Base-by-base conservation (phyloP, 1,284 basidiomycete genomes). In the Puccinia sorghi region DNA sequence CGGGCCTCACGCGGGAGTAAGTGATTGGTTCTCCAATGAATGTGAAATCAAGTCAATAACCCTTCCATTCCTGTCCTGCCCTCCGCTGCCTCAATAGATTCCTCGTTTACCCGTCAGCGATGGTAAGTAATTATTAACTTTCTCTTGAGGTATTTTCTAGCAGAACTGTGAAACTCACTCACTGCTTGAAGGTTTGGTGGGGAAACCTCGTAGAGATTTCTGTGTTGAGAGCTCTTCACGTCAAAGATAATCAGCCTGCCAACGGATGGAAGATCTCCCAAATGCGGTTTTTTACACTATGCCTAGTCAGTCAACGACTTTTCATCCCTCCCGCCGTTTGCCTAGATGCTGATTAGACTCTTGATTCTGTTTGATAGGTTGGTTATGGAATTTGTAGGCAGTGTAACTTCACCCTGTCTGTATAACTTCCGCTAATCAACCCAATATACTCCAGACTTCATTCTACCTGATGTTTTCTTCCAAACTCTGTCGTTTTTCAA, bases 1-100 rank as follows among this genome's bases (percentile, higher is more conserved):
- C 87, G 12, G 87, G 87, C 11, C 81, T 88, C 9, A 81, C 81
- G 17, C 85, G 87, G 20, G 52, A 66, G 75, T 77, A 39, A 6
- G 52, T 61, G 39, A 22, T 20, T 22, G 32, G 12, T 52, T 37
- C 43, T 27, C 48, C 6, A 50, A 11, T n/a, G 15, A 43, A 41
- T 6, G 43, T 27, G 13, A 32, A 13, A 32, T 4, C 13, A 43
- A 57, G 8, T 41, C 0, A 15, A 32, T 74, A 32, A 39, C 46
- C 59, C 32, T 25, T 11, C 20, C 17, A 2, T n/a, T 9, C 22
- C 22, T 57, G 25, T 15, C 37, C 22, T 25, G 1, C n/a, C 69
- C 25, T 9, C 2, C 6, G 5, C 17, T 50, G 22, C 61, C 57
- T 15, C 7, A n/a, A 8, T 56, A 77, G 75, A 57, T 77, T 77